phyloP scores from a whole-genome alignment of 805 yeast species.

The Saturnispora bothae region DNA sequence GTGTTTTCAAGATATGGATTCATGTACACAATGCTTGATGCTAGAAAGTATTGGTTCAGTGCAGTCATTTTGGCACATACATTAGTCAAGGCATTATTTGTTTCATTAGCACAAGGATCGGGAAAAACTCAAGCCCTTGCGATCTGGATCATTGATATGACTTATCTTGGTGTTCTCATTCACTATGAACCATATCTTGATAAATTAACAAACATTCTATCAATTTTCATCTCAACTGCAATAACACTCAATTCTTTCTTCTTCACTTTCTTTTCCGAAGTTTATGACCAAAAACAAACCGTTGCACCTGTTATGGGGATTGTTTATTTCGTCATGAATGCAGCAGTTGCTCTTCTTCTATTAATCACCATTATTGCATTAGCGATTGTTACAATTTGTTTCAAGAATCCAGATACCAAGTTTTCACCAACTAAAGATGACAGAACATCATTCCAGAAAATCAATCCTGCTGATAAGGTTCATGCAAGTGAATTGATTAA shows the following conservation, averaged over 20 bases:
- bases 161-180: constrained; percentile 54
- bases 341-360: constrained; percentile 72
- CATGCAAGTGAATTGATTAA: constrained; percentile 47
- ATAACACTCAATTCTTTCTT: constrained; percentile 71
- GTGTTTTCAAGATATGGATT: constrained; percentile 76
- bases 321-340: constrained; percentile 79
- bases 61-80: constrained; percentile 49
- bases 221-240: constrained; percentile 63
- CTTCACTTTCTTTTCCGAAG: constrained; percentile 74
- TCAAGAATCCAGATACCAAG: constrained; percentile 82
- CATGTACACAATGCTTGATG: constrained; percentile 81
- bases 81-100: constrained; percentile 58
- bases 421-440: constrained; percentile 87
- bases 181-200: constrained; percentile 68
- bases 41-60: constrained; percentile 78
- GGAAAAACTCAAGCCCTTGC: constrained; percentile 78
- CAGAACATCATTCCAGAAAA: constrained; percentile 74
- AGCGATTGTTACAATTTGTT: constrained; percentile 48
- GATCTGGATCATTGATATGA: constrained; percentile 65
- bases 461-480: constrained; percentile 3
- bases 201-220: constrained; percentile 68
- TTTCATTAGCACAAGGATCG: constrained; percentile 67
- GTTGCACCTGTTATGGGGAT: constrained; percentile 87
- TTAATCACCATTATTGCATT: constrained; percentile 62
- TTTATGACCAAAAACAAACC: constrained; percentile 69